phyloP scores from a whole-genome alignment of 2,329 filamentous ascomycete genomes.

The Arachnopeziza araneosa region DNA sequence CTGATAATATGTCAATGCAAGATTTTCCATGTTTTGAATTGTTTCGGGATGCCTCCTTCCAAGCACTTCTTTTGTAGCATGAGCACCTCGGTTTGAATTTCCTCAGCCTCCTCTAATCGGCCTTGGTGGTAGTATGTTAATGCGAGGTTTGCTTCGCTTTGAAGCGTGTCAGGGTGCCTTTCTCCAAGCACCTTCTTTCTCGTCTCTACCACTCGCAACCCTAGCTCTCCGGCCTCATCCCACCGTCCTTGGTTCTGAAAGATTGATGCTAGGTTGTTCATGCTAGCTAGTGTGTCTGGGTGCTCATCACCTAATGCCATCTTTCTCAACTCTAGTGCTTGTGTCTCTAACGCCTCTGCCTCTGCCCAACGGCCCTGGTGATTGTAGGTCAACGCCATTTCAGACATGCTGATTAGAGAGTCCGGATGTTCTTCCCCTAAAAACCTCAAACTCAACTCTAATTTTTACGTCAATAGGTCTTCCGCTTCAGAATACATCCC shows the following conservation, averaged over 20 bases:
- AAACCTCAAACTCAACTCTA: background rate
- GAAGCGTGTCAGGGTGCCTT: constrained; percentile 11
- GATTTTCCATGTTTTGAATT: too few species aligned
- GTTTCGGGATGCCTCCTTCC: too few species aligned
- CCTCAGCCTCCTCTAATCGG: constrained; percentile 8
- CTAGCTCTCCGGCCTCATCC: constrained; percentile 2
- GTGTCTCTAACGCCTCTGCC: background rate
- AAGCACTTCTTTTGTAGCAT: too few species aligned
- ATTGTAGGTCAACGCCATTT: background rate
- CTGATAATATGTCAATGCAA: too few species aligned
- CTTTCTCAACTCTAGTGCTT: constrained; percentile 5
- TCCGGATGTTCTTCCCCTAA: background rate
- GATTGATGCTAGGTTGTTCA: background rate
- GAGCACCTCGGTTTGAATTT: constrained; percentile 10
- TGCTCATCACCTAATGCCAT: background rate
- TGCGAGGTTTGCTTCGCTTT: constrained; percentile 11
- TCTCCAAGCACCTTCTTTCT: background rate
- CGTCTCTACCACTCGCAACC: background rate
- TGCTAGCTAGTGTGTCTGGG: constrained; percentile 2
- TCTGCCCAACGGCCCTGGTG: constrained; percentile 2
- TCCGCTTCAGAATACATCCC: too few species aligned
- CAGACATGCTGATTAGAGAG: background rate
- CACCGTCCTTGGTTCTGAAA: background rate
- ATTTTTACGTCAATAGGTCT: background rate
- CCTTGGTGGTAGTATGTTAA: constrained; percentile 2